Base-by-base conservation (phyloP, 768 basidiomycete species). In the Crepidotus variabilis region DNA sequence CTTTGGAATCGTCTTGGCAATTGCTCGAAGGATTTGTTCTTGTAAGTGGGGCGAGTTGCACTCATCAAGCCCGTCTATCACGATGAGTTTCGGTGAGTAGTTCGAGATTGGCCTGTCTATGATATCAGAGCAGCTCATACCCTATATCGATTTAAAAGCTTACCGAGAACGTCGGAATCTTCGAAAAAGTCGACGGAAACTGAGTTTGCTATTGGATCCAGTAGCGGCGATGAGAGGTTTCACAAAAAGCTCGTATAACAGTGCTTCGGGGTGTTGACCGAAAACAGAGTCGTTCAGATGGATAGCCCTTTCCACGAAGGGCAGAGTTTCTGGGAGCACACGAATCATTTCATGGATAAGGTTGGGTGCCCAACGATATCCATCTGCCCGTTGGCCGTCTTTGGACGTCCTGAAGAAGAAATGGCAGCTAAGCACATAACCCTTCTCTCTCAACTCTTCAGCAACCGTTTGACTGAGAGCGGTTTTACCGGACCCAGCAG, bases 21-120 rank as follows among this genome's bases (percentile, higher is more conserved):
- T 23, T 22, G 28, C 43, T 20, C 47, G 47, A 6, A 62, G 23
- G 24, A 60, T 54, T 24, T 54, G 49, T 18, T 18, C 24, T n/a
- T 62, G 63, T 6, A 28, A 21, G 48, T 60, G 33, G 7, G 53
- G 21, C 10, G 43, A 32, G 2, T 35, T 52, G 50, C 59, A 64
- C 32, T 65, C 63, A 46, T 65, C 57, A 22, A 65, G 54, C 2
- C 61, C 63, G 32, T 64, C 63, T 13, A 64, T 46, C 13, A 64
- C 54, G 35, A 64, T 52, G 7, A 64, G 50, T 2, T 21, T 54
- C 1, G 59, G 59, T 11, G 13, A 55, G 35, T 24, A 13, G 14
- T 13, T 51, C 24, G 18, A 13, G 4, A 2, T 2, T 36, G 13
- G 22, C 21, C 13, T 45, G 14, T 9, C 14, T 18, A 7, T 48